Base-by-base conservation (phyloP, 768 basidiomycete genomes). In the Termitomyces bulborhizus region DNA sequence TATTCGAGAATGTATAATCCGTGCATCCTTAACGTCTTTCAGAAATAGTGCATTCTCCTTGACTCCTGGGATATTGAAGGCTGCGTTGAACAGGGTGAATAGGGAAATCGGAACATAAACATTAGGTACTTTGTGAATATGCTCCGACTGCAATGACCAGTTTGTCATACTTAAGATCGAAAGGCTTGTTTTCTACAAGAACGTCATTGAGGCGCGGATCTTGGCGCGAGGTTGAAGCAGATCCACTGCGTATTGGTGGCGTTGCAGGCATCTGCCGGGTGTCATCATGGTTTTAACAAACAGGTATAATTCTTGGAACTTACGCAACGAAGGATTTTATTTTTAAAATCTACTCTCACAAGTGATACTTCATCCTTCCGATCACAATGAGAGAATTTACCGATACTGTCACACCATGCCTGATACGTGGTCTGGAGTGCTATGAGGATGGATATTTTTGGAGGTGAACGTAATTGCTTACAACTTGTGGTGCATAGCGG, bases 131-230 rank as follows among this genome's bases (percentile, higher is more conserved):
- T 66, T 93, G 90, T 2, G 81, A 83, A 69, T 93, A 93, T 45
- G 88, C 87, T 2, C 93, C 93, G 1, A 91, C 90, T 6, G 89
- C 84, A 46, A 95, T 83, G 53, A 94, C 82, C 12, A 94, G 77
- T 65, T 88, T 90, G 69, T 94, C 91, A 63, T 88, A 93, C 18
- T 71, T 68, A 43, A 93, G 47, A 8, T 76, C 73, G 66, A 89
- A 92, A 7, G 76, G 69, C 29, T 72, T 66, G 6, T 54, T 54
- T 18, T 44, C 85, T 86, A 32, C 15, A 16, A 18, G 42, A 53
- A 31, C 51, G 46, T 8, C 18, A 40, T 46, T 51, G 16, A 50
- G 45, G 12, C 41, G 51, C 21, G 51, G 57, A 49, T 49, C 44
- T 15, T 45, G n/a, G 4, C 27, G 51, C 4, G 29, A 32, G 3